These are phyloP conservation scores for Setaria viridis DNA, from an alignment of 202 grass and related monocot genomes.

Conservation along the genomic window DNA sequence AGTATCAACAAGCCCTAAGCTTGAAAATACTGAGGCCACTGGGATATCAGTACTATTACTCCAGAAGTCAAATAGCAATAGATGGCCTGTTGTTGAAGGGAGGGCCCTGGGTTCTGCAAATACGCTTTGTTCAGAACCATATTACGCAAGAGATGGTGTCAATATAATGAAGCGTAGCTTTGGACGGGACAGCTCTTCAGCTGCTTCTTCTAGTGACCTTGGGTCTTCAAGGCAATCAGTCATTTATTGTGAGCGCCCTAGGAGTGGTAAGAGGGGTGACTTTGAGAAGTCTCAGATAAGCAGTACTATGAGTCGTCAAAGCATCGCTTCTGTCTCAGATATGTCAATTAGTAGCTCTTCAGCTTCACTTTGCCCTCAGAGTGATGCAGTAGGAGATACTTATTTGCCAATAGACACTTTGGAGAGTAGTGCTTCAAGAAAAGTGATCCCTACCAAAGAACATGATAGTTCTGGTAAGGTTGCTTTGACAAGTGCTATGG, in stretches of 20 bases:
- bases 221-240: constrained; percentile 70
- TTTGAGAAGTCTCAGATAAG: constrained; percentile 53
- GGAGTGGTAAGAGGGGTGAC: constrained; percentile 62
- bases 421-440: constrained; percentile 53
- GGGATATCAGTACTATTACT: constrained; percentile 83
- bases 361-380: constrained; percentile 58
- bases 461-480: constrained; percentile 45
- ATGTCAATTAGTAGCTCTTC: constrained; percentile 77
- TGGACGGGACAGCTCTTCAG: constrained; percentile 75
- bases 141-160: constrained; percentile 68
- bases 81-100: constrained; percentile 71
- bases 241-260: constrained; percentile 53
- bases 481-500: constrained; percentile 44
- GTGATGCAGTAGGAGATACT: constrained; percentile 50
- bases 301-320: constrained; percentile 64
- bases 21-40: constrained; percentile 61
- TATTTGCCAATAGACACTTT: constrained; percentile 47
- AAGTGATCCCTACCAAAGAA: constrained; percentile 26
- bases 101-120: constrained; percentile 59
- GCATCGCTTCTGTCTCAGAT: constrained; percentile 72
- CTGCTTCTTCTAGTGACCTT: constrained; percentile 85
- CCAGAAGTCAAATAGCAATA: constrained; percentile 78
- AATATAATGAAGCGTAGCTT: constrained; percentile 71
- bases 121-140: constrained; percentile 81
- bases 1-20: constrained; percentile 33